Conservation (phyloP, 257 asterid species). For the Solanum lycopersicoides region DNA sequence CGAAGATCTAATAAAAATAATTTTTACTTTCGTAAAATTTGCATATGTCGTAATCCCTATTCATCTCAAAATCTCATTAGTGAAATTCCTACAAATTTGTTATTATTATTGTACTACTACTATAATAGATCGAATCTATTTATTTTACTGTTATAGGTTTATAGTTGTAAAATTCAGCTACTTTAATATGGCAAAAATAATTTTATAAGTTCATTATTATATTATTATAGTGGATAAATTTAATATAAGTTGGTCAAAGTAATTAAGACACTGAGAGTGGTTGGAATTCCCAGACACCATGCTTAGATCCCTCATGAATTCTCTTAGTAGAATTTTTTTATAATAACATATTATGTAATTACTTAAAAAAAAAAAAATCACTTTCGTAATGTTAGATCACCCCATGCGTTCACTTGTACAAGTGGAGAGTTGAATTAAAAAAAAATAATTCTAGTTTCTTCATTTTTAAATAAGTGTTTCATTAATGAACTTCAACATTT, state of each 20-base stretch:
- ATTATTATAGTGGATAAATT: background rate
- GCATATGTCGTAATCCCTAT: too few species aligned
- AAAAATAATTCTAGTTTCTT: background rate
- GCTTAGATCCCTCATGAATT: background rate
- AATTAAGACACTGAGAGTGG: background rate
- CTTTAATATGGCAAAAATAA: background rate
- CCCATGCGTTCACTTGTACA: background rate
- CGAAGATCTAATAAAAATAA: background rate
- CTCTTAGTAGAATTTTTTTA: background rate
- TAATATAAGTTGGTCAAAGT: background rate
- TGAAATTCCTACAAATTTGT: background rate
- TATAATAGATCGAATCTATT: background rate
- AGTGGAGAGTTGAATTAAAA: background rate
- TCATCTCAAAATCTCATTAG: too few species aligned
- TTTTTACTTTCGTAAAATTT: background rate
- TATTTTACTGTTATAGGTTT: background rate
- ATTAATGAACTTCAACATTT: too few species aligned
- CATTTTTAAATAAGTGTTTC: background rate
- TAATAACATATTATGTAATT: background rate
- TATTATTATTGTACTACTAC: background rate
- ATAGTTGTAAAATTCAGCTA: background rate
- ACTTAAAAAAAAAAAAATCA: background rate
- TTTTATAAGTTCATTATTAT: background rate
- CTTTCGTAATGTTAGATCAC: background rate
- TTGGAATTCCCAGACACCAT: background rate